Conservation (phyloP, 495 filamentous ascomycete species). For the Zalerion maritima region DNA sequence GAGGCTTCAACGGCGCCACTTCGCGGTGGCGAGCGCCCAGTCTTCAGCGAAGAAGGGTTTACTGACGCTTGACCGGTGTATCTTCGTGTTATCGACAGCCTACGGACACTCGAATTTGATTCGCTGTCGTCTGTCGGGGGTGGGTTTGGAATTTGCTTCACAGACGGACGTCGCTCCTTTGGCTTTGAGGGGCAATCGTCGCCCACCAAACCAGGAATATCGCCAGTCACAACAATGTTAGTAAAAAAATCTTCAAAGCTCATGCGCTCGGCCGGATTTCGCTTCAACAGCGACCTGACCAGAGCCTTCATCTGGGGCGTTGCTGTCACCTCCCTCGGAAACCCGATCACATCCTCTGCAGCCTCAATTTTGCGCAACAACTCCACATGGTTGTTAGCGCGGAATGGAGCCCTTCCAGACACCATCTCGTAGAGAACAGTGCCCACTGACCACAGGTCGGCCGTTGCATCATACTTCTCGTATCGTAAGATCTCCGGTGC, state of each 20-base stretch:
- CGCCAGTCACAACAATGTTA: conserved; percentile 53
- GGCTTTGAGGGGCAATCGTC: too few species aligned
- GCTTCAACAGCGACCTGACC: conserved; percentile 67
- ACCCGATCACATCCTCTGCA: conserved; percentile 67
- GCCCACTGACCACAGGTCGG: conserved; percentile 93
- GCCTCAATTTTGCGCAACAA: conserved; percentile 82
- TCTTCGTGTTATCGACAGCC: conserved; percentile 14
- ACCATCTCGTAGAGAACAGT: conserved; percentile 95
- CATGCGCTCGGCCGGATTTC: conserved; percentile 69
- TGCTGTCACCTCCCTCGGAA: conserved; percentile 56
- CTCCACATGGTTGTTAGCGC: conserved; percentile 87
- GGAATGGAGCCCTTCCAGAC: conserved; percentile 76
- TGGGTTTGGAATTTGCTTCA: too few species aligned
- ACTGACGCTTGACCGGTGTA: conserved; percentile 11
- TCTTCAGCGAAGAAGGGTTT: conserved; percentile 13
- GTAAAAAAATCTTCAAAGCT: conserved; percentile 72
- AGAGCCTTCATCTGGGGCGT: conserved; percentile 68
- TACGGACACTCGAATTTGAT: conserved; percentile 15
- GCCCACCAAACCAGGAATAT: conserved; percentile 69
- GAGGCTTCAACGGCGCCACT: too few species aligned
- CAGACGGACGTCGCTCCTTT: conserved; percentile 11
- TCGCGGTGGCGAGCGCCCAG: conserved; percentile 11
- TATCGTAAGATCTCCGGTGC: conserved; percentile 94
- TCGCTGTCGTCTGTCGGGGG: too few species aligned
- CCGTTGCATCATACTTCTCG: conserved; percentile 93